Base-by-base conservation (phyloP, 2,329 filamentous ascomycete species). In the Sporothrix pseudoabietina region DNA sequence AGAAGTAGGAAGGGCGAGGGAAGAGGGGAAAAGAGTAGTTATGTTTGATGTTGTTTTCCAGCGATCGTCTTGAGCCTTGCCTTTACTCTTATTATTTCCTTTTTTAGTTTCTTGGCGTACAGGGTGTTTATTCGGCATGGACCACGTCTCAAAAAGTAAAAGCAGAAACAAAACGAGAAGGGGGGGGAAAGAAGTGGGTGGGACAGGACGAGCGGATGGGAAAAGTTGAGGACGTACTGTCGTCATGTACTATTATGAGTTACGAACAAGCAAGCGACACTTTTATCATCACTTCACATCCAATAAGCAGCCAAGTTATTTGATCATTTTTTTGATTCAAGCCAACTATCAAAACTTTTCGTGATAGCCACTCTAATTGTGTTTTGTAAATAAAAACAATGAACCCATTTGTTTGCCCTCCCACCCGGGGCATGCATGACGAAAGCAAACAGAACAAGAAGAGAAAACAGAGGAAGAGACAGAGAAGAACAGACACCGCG, bases 301-400 rank as follows among this genome's bases (percentile, higher is more conserved):
- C 32, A 35, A 19, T 19, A n/a, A 16, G 39, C 41, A n/a, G 30
- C 16, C 35, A 54, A 57, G 12, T 63, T 70, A 19, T 71, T 70
- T 63, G 39, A 55, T 71, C 68, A 49, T 73, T 73, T 73, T 73
- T 71, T 71, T 71, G 12, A 71, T 73, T 73, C 68, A 73, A 68
- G 35, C 65, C 72, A 68, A 71, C 69, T 71, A 71, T 63, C 69
- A 63, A 52, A 71, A 49, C 41, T 49, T 49, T 71, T 19, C 69
- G 66, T 49, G 69, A 71, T 71, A 71, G 69, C 52, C 69, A 57
- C 69, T 57, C 55, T 49, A 32, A 52, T 71, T 22, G 55, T 44
- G 44, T 39, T 54, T 69, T 54, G 19, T 47, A 63, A 71, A 71
- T 41, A 55, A 10, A 61, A 61, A 61, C 44, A 22, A 59, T 63